Conservation (phyloP, 208 protist species). For the Entamoeba dispar region DNA sequence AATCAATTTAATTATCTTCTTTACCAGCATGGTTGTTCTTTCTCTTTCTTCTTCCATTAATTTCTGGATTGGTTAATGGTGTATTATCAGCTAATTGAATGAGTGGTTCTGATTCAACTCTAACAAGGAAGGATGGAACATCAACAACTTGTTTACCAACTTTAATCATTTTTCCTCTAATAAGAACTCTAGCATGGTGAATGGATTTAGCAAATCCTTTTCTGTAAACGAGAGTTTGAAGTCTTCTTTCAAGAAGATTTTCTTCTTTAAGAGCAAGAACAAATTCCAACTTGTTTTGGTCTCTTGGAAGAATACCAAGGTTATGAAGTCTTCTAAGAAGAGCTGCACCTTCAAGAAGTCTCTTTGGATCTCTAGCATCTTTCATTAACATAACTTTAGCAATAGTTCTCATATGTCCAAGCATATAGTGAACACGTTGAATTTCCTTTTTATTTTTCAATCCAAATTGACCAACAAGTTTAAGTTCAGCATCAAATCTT, state of each 20-base stretch:
- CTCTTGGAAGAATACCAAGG: constrained; percentile 86
- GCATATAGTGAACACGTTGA: too few species aligned
- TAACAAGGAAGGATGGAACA: constrained; percentile 93
- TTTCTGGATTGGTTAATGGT: not conserved
- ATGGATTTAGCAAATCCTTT: too few species aligned
- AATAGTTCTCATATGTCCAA: too few species aligned
- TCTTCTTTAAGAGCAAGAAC: constrained; percentile 88
- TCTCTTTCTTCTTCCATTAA: not conserved
- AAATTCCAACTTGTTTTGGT: constrained; percentile 97
- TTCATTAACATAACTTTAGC: too few species aligned
- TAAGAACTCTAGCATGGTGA: too few species aligned
- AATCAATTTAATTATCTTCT: not conserved
- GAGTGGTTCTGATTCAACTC: constrained; percentile 64
- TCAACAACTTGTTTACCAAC: constrained; percentile 98
- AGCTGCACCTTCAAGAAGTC: too few species aligned
- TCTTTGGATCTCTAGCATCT: too few species aligned
- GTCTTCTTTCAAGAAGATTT: too few species aligned
- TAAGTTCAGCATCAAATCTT: too few species aligned
- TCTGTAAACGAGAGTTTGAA: too few species aligned
- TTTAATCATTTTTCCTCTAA: constrained; percentile 94
- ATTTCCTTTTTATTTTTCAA: too few species aligned
- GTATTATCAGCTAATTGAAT: not conserved
- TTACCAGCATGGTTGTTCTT: not conserved
- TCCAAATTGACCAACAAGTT: too few species aligned
- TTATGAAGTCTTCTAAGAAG: constrained; percentile 86